Evolutionary conservation across 2,329 filamentous ascomycete genomes (phyloP).

Genomic region (Penicillium sp.): DNA sequence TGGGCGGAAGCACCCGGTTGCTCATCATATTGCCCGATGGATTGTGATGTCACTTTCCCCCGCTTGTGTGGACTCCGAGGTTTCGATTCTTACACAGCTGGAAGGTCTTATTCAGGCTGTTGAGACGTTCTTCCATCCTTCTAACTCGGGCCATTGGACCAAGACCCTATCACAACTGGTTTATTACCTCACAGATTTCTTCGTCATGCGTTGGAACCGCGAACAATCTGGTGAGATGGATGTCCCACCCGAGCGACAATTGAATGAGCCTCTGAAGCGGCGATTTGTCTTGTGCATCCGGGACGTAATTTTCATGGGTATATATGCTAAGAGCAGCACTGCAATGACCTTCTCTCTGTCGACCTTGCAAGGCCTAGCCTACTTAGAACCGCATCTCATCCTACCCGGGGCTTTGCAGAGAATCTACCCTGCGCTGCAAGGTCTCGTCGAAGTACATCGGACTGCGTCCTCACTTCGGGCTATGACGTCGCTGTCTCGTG

Average conservation of each 20-base stretch:
- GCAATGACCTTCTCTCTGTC: conserved; percentile 90
- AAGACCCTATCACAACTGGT: conserved; percentile 85
- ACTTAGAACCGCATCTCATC: conserved; percentile 85
- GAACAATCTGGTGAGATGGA: conserved; percentile 92
- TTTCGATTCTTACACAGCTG: conserved; percentile 77
- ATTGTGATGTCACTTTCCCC: conserved; percentile 92
- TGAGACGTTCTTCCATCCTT: conserved; percentile 98
- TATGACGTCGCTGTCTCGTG: conserved; percentile 84
- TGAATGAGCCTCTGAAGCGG: conserved; percentile 77
- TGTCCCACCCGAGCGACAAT: conserved; percentile 71
- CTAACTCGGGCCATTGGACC: conserved; percentile 91
- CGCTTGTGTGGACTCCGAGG: conserved; percentile 69
- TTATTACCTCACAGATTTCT: conserved; percentile 90
- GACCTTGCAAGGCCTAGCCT: conserved; percentile 83
- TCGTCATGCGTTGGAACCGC: conserved; percentile 95
- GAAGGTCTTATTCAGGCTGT: conserved; percentile 92
- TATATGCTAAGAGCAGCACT: conserved; percentile 92
- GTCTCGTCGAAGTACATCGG: conserved; percentile 92
- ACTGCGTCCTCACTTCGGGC: conserved; percentile 92
- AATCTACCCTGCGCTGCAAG: conserved; percentile 96
- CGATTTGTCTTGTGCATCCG: conserved; percentile 86
- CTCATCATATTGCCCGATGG: conserved; percentile 89
- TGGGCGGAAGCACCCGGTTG: conserved; percentile 84
- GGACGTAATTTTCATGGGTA: conserved; percentile 96
- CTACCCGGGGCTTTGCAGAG: conserved; percentile 89